These are phyloP conservation scores for Macrocybe gigantea DNA, from an alignment of 768 basidiomycete species.

Conservation along the genomic window DNA sequence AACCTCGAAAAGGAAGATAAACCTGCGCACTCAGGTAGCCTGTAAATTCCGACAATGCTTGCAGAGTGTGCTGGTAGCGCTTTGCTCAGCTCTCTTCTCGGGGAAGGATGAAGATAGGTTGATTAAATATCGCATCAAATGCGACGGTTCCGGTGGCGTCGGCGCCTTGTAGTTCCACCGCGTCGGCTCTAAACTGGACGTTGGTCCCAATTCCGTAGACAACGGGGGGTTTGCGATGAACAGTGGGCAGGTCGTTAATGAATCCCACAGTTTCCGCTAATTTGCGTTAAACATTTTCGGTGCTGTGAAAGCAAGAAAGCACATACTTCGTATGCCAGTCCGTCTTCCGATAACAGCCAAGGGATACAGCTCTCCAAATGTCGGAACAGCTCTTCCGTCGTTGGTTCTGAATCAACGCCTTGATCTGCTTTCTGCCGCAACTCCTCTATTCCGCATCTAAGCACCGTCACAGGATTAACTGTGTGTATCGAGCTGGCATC, in stretches of 20 bases:
- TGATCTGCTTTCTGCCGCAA: slow-evolving; percentile 29
- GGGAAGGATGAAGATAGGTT: slow-evolving; percentile 32
- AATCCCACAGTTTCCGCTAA: slow-evolving; percentile 55
- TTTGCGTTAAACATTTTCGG: neutral
- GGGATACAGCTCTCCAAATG: slow-evolving; percentile 51
- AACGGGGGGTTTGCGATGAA: slow-evolving; percentile 34
- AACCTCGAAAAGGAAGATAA: slow-evolving; percentile 44
- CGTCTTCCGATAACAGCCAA: slow-evolving; percentile 51
- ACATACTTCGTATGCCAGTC: slow-evolving; percentile 48
- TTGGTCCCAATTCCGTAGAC: slow-evolving; percentile 10
- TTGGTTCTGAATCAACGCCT: slow-evolving; percentile 30
- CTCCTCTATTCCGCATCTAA: slow-evolving; percentile 60
- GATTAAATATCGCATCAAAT: slow-evolving; percentile 29
- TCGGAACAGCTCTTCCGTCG: slow-evolving; percentile 55
- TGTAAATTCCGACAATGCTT: slow-evolving; percentile 66
- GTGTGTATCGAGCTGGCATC: slow-evolving; percentile 21
- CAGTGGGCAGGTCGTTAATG: slow-evolving; percentile 44
- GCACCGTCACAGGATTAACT: slow-evolving; percentile 46
- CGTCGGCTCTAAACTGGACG: slow-evolving; percentile 13
- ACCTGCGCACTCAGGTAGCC: slow-evolving; percentile 76
- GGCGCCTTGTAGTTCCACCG: slow-evolving; percentile 38
- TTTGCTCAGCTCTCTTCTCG: slow-evolving; percentile 22
- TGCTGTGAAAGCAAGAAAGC: neutral
- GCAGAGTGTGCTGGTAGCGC: slow-evolving; percentile 56
- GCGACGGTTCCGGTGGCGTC: slow-evolving; percentile 26